A percentile compares a stretch with the other conserved stretches of the same genome.
These are phyloP conservation scores for Flaveria ramosissima DNA, from an alignment of 129 eudicot species.

Conservation along the genomic window DNA sequence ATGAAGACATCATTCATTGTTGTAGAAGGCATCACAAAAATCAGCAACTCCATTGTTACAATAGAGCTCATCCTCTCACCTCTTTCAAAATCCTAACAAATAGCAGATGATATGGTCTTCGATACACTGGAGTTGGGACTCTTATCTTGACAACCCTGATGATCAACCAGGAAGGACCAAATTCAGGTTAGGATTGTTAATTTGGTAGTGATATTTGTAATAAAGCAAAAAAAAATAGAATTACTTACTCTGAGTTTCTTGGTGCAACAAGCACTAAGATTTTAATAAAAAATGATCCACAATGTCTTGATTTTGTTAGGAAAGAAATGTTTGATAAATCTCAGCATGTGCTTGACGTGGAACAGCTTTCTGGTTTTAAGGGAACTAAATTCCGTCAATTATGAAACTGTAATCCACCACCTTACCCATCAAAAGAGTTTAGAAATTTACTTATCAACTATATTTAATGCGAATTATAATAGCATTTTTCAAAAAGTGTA, in stretches of 20 bases:
- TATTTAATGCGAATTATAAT: conserved; percentile 9
- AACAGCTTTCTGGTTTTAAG: too few species aligned
- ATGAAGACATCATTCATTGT: too few species aligned
- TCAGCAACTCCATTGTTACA: too few species aligned
- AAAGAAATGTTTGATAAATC: conserved; percentile 22
- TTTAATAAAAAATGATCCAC: conserved; percentile 22
- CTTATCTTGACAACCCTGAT: conserved; percentile 36
- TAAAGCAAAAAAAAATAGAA: neutral
- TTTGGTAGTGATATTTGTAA: neutral
- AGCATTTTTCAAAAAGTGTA: conserved; percentile 71
- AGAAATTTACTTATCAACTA: neutral
- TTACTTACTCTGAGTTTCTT: conserved; percentile 38
- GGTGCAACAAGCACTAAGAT: conserved; percentile 24
- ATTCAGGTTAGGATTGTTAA: neutral
- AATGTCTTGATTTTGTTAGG: conserved; percentile 10
- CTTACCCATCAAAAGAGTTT: neutral
- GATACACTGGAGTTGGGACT: too few species aligned
- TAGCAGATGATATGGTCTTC: too few species aligned
- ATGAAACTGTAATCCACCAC: conserved; percentile 12
- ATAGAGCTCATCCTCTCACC: too few species aligned
- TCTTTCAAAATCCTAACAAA: too few species aligned
- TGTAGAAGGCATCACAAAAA: too few species aligned
- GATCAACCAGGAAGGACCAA: conserved; percentile 24
- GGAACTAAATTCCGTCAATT: too few species aligned
- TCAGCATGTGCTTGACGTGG: conserved; percentile 15